A percentile compares a stretch with the other conserved stretches of the same genome.
These are phyloP conservation scores for Gnaphalium uliginosum DNA, from an alignment of 129 eudicot genomes.

Conservation along the genomic window DNA sequence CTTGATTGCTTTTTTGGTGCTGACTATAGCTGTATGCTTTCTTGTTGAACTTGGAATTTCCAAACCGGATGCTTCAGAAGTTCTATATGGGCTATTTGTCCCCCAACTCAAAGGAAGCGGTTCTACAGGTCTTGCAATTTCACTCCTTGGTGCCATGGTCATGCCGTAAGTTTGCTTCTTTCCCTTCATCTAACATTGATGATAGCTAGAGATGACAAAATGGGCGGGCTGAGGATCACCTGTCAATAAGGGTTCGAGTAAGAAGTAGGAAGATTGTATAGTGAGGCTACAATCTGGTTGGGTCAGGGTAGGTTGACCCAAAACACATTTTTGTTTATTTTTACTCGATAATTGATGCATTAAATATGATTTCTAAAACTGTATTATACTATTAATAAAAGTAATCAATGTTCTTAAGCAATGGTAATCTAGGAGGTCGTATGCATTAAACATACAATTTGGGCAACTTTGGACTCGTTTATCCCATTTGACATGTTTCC, in stretches of 20 bases:
- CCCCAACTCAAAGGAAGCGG: conserved; percentile 92
- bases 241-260: neutral
- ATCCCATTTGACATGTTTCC: neutral
- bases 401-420: neutral
- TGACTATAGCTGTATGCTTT: conserved; percentile 89
- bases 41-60: conserved; percentile 88
- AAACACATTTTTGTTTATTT: neutral
- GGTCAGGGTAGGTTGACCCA: neutral
- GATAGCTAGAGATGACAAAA: conserved; percentile 1
- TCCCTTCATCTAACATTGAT: conserved; percentile 12
- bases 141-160: conserved; percentile 99
- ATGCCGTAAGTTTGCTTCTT: conserved; percentile 77
- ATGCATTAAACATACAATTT: neutral
- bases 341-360: neutral
- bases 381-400: neutral
- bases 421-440: conserved; percentile 4
- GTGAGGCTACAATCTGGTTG: neutral
- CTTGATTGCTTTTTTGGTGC: conserved; percentile 76
- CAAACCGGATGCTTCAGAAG: conserved; percentile 81
- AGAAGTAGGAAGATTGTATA: neutral
- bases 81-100: conserved; percentile 80
- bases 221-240: neutral
- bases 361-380: neutral
- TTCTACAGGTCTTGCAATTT: conserved; percentile 84
- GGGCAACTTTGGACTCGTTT: neutral